Base-by-base conservation (phyloP, 2,329 filamentous ascomycete species). In the Alternaria hordeiaustralica region DNA sequence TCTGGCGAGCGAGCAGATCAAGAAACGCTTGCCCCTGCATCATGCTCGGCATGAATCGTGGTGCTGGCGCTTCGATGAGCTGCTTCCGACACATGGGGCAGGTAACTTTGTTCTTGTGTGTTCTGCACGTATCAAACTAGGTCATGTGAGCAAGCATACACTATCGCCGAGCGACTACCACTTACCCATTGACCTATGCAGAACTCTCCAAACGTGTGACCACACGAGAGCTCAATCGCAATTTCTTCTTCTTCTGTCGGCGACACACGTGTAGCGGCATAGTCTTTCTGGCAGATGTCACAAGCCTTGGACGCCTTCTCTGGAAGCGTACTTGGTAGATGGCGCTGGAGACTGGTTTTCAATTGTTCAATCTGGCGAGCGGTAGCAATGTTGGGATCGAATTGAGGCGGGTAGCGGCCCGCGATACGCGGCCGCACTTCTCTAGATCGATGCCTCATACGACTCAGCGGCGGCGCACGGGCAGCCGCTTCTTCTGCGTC, bases 201-300 rank as follows among this genome's bases (percentile, higher is more conserved):
- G 23, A 71, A 74, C 54, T 80, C 77, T 4, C 78, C 78, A 65
- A 80, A 80, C 6, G 64, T 53, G 47, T 80, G 78, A 28, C 77
- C 77, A 61, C 78, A 80, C 6, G 76, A 64, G 3, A 80, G 71
- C 55, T 75, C 69, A n/a, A 79, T 63, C 2, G 77, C 77, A 30
- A 78, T 65, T 54, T 80, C 78, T 21, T 73, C 68, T 2, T 78
- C 73, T 50, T 79, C 78, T 4, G 64, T 67, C 3, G 77, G 72
- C 23, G 70, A 15, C 13, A 77, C 75, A 51, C 69, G 60, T 25
- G 63, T 71, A 25, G 55, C 51, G 4, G 77, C 75, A 36, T 78
- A 80, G 30, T 79, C 78, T 55, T 79, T 80, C 18, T 75, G 70
- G 65, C 78, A 80, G 21, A 80, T 79, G 44, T 79, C 77, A 64